Base-by-base conservation (phyloP, 805 yeast genomes). In the Candida sphagnicola region DNA sequence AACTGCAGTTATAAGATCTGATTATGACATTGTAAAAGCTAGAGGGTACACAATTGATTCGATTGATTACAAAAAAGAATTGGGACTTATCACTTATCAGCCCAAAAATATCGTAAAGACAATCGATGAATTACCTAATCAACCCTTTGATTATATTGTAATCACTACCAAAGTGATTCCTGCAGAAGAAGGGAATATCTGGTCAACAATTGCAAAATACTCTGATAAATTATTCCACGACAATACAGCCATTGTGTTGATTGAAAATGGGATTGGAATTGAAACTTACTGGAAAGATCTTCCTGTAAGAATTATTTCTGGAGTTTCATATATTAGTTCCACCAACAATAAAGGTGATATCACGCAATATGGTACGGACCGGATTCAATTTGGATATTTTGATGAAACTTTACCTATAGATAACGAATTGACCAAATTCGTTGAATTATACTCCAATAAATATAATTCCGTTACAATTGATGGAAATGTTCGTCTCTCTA, bases 81-180 rank as follows among this genome's bases (percentile, higher is more conserved):
- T 47, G 23, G 43, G 39, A 12, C 45, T 58, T 28, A 46, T 42
- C 13, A 47, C 51, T 3, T 64, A 41, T 41, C 48, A 37, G 34
- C 68, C 71, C 1, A 31, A 47, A 5, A 30, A 50, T 4, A 46
- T 64, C 4, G 64, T 58, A n/a, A 51, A 48, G 26, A 39, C 54
- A 3, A 41, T 65, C 19, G 53, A 47, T n/a, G 63, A 54, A 4
- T 61, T 65, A 2, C 34, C 42, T 4, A 31, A 45, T n/a, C 37
- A 36, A 15, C 61, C 64, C 5, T 64, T 58, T 40, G 67, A 63
- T 39, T 57, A 52, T 39, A 53, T 65, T 8, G 52, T 65, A 2
- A 52, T 65, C 14, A 48, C 64, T 15, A 64, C 69, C 35, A 63
- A 63, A 38, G 61, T 56, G 23, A 51, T 61, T 21, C 68, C 70